A percentile compares a stretch with the other conserved stretches of the same genome.
Conservation (phyloP, 192 early-diverging fungal genomes). For the Coemansia sp. region DNA sequence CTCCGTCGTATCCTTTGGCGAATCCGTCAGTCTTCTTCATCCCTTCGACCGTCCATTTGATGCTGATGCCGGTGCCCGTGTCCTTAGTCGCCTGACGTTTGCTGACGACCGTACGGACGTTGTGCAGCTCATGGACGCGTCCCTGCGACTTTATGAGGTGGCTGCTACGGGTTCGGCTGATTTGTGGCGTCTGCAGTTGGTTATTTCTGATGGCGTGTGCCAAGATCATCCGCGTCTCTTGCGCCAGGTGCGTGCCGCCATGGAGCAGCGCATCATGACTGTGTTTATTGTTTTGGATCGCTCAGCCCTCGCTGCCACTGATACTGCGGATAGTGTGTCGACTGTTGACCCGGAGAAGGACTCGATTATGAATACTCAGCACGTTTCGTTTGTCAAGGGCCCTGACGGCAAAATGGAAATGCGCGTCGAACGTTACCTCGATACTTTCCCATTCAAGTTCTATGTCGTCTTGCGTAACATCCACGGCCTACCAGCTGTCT, state of each 20-base stretch:
- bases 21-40: slow-evolving; percentile 84
- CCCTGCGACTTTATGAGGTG: slow-evolving; percentile 77
- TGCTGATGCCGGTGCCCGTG: slow-evolving; percentile 85
- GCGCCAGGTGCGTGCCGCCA: slow-evolving; percentile 83
- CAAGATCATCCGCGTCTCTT: slow-evolving; percentile 89
- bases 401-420: slow-evolving; percentile 64
- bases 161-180: slow-evolving; percentile 63
- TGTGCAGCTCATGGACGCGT: slow-evolving; percentile 82
- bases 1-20: slow-evolving; percentile 89
- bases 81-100: slow-evolving; percentile 92
- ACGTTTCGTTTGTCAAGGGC: slow-evolving; percentile 75
- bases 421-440: slow-evolving; percentile 83
- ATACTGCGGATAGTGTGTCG: neutral
- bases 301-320: slow-evolving; percentile 32
- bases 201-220: slow-evolving; percentile 97
- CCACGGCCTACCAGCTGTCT: slow-evolving; percentile 81
- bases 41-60: slow-evolving; percentile 94
- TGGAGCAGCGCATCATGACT: slow-evolving; percentile 86
- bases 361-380: slow-evolving; percentile 90
- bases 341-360: slow-evolving; percentile 45
- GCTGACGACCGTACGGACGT: slow-evolving; percentile 88
- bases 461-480: slow-evolving; percentile 92
- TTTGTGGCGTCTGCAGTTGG: slow-evolving; percentile 95
- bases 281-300: slow-evolving; percentile 95
- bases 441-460: slow-evolving; percentile 98